Evolutionary conservation across 129 eudicot genomes (phyloP).

Genomic region (Lactuca saligna): DNA sequence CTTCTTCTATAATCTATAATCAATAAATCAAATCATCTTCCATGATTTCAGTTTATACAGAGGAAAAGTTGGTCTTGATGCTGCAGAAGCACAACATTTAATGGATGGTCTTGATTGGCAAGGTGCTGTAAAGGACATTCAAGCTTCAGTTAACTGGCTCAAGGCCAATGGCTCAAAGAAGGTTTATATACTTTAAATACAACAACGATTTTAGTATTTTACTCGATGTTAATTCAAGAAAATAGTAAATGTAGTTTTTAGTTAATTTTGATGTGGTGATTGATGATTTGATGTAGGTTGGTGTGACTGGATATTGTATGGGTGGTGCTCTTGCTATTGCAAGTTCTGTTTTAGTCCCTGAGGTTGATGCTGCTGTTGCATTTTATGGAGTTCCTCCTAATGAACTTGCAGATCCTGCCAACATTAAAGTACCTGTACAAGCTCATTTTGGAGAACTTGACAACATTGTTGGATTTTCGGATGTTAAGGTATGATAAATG

Average conservation of each 20-base stretch:
- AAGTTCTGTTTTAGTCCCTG: slow-evolving; percentile 76
- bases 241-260: not conserved
- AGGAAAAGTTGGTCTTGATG: slow-evolving; percentile 94
- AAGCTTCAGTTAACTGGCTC: slow-evolving; percentile 92
- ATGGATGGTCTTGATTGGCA: slow-evolving; percentile 96
- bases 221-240: not conserved
- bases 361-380: slow-evolving; percentile 81
- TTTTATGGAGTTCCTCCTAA: slow-evolving; percentile 93
- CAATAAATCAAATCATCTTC: not conserved
- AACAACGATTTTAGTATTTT: not conserved
- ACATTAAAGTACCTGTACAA: slow-evolving; percentile 79
- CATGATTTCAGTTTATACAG: slow-evolving; percentile 64
- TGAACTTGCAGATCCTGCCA: slow-evolving; percentile 79
- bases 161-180: slow-evolving; percentile 92
- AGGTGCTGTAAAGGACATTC: slow-evolving; percentile 93
- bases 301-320: slow-evolving; percentile 97
- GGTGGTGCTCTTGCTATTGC: slow-evolving; percentile 98
- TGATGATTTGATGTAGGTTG: slow-evolving; percentile 48
- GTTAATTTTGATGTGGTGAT: not conserved
- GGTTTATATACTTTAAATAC: slow-evolving; percentile 35
- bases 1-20: not conserved
- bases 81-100: slow-evolving; percentile 94
- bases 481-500: slow-evolving; percentile 56
- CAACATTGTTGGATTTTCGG: slow-evolving; percentile 72
- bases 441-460: slow-evolving; percentile 96